Evolutionary conservation across 306 rosid species (phyloP), one percentile per base, ranked within the genome.

Genomic region (Amphicarpaea edgeworthii): DNA sequence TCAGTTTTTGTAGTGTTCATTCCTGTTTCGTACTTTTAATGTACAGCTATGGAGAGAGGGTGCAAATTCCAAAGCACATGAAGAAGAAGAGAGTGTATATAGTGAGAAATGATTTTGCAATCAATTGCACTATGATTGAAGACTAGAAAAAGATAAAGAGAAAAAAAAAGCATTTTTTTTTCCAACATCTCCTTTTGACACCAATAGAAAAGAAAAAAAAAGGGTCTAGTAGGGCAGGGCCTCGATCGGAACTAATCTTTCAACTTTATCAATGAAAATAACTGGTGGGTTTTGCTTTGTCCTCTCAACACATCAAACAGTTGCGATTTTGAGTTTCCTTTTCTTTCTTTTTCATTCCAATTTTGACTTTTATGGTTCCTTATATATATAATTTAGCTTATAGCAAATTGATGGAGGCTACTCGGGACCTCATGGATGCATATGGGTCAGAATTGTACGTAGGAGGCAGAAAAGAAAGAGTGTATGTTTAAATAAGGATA

Each of bases 61-160:
- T 55, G 82, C 81, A 68, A 73, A 80, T 76, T 80, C 76, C 84
- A 68, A 86, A 79, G 84, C 82, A 68, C 46, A 68, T 50, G 74
- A 32, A 32, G 24, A 32, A n/a, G 45, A 55, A 10, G 2, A 15
- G 14, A 38, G 50, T 47, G 61, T 38, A n/a, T n/a, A n/a, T n/a
- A 45, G 87, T 68, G 84, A 75, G 83, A 87, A 86, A 91, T 91
- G 88, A 91, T 89, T 89, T 83, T 76, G 87, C 85, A 86, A 88
- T 92, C 91, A 81, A 91, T 85, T 89, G 87, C 87, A 83, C 75
- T 83, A 86, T 88, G 91, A 92, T 92, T 92, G 91, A 89, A 73
- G 32, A 77, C 42, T 73, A 51, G 20, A 45, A 76, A 86, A 76
- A 73, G 59, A 21, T 42, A 79, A 78, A 86, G 53, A 32, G 41